These are phyloP conservation scores for Gamarada debralockiae DNA, from an alignment of 495 filamentous ascomycete genomes.

Conservation along the genomic window DNA sequence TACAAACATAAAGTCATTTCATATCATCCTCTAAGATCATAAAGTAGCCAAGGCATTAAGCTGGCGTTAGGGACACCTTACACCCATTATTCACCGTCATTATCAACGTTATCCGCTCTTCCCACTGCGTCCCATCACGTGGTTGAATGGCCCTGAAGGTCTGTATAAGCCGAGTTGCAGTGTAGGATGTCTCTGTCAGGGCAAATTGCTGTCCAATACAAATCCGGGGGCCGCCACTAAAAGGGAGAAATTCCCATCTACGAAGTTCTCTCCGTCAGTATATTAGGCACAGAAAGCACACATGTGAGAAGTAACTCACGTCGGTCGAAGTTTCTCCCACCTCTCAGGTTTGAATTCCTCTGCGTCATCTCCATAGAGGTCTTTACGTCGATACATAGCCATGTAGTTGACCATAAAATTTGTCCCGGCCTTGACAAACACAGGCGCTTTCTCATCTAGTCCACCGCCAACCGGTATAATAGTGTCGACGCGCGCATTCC, in stretches of 20 bases:
- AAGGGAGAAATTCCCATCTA: constrained; percentile 40
- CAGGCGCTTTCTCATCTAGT: constrained; percentile 20
- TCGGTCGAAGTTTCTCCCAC: constrained; percentile 36
- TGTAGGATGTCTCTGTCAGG: constrained; percentile 72
- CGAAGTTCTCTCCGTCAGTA: too few species aligned
- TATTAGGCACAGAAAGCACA: not conserved
- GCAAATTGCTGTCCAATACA: constrained; percentile 85
- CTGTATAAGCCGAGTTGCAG: constrained; percentile 65
- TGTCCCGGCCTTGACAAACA: constrained; percentile 26
- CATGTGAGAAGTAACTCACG: constrained; percentile 1
- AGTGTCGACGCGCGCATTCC: constrained; percentile 46
- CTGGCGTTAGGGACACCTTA: not conserved
- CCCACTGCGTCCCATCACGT: not conserved
- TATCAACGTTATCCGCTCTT: not conserved
- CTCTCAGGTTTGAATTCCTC: constrained; percentile 54
- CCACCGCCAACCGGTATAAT: constrained; percentile 52
- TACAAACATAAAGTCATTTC: too few species aligned
- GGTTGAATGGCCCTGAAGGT: constrained; percentile 42
- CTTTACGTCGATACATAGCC: constrained; percentile 50
- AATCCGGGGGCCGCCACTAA: constrained; percentile 62
- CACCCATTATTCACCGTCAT: not conserved
- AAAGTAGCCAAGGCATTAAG: not conserved
- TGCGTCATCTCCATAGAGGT: constrained; percentile 51
- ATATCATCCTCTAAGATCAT: too few species aligned
- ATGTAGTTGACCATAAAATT: constrained; percentile 41